Evolutionary conservation across 768 basidiomycete genomes (phyloP).

Genomic region (Rhizopogon rudus): DNA sequence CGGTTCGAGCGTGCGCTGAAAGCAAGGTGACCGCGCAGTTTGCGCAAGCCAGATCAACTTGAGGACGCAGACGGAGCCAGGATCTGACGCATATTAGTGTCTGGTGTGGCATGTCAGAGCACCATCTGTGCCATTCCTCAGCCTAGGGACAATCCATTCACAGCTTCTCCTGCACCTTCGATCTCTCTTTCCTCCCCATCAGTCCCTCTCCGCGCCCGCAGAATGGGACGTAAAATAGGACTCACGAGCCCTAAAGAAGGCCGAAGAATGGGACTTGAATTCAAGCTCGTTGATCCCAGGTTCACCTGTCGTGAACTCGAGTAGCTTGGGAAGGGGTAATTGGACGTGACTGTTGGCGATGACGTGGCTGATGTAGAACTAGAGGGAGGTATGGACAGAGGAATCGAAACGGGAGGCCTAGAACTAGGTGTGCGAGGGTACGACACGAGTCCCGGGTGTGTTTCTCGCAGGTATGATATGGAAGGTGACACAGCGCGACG

Average conservation of each 20-base stretch:
- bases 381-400: constrained; percentile 56
- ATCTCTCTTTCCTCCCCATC: constrained; percentile 66
- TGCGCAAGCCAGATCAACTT: background rate
- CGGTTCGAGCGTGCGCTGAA: background rate
- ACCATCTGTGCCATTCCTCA: background rate
- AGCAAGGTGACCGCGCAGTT: background rate
- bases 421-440: constrained; percentile 42
- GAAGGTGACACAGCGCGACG: constrained; percentile 83
- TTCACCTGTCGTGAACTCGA: constrained; percentile 30
- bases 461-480: constrained; percentile 60
- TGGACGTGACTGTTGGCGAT: constrained; percentile 61
- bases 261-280: constrained; percentile 73
- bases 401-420: constrained; percentile 64
- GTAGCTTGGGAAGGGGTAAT: constrained; percentile 39
- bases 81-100: background rate
- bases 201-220: constrained; percentile 43
- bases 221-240: constrained; percentile 68
- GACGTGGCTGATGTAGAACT: constrained; percentile 60
- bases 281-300: constrained; percentile 44
- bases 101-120: background rate
- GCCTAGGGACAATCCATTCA: constrained; percentile 52
- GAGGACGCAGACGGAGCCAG: background rate
- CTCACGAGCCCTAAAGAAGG: constrained; percentile 69
- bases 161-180: constrained; percentile 76
- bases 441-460: constrained; percentile 44